Percentiles rank a stretch among this genome's conserved stretches.
These are phyloP conservation scores for Barnettozyma salicaria DNA, from an alignment of 805 yeast species.

Conservation along the genomic window DNA sequence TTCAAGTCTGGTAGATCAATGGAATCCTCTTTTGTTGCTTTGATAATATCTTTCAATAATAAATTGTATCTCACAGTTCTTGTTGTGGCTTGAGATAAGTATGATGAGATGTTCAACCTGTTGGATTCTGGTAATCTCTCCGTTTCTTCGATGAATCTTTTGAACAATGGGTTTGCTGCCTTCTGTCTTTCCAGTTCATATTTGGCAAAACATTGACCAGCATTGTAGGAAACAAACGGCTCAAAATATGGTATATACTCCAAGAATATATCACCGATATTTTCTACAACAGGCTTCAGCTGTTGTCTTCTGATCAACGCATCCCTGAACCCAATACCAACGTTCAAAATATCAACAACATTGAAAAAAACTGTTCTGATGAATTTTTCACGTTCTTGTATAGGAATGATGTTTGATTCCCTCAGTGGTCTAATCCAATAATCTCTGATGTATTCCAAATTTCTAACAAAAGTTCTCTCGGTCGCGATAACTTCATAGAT, in stretches of 20 bases:
- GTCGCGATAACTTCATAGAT: slow-evolving; percentile 91
- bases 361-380: slow-evolving; percentile 89
- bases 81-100: slow-evolving; percentile 90
- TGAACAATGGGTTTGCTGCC: slow-evolving; percentile 82
- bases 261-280: slow-evolving; percentile 81
- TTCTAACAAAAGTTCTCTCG: slow-evolving; percentile 92
- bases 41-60: slow-evolving; percentile 72
- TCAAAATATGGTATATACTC: slow-evolving; percentile 84
- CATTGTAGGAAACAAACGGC: slow-evolving; percentile 89
- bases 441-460: slow-evolving; percentile 86
- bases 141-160: slow-evolving; percentile 88
- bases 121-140: slow-evolving; percentile 80
- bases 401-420: slow-evolving; percentile 82
- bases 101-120: slow-evolving; percentile 87
- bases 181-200: slow-evolving; percentile 93
- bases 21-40: slow-evolving; percentile 72
- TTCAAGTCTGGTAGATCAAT: slow-evolving; percentile 54
- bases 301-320: slow-evolving; percentile 84
- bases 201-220: slow-evolving; percentile 91
- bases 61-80: slow-evolving; percentile 93
- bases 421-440: slow-evolving; percentile 90
- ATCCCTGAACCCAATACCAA: slow-evolving; percentile 81
- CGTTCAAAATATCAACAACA: slow-evolving; percentile 77
- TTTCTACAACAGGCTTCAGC: slow-evolving; percentile 74
- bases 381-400: slow-evolving; percentile 82